These are phyloP conservation scores for Theileria luwenshuni DNA, from an alignment of 169 alveolate genomes.

Conservation along the genomic window DNA sequence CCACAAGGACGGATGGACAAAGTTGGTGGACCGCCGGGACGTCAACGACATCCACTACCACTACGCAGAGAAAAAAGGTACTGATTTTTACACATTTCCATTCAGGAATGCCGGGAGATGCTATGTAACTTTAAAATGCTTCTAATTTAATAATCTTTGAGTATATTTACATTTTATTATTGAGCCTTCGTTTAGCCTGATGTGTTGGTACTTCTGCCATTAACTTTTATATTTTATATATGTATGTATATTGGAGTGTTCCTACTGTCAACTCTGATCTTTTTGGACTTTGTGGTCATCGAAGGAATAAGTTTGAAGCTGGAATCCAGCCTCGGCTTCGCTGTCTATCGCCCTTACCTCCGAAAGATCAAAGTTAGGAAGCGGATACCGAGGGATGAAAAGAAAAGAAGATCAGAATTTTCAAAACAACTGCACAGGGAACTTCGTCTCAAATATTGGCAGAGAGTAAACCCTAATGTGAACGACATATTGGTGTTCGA, in stretches of 20 bases:
- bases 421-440: constrained; percentile 64
- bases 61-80: constrained; percentile 80
- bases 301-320: neutral
- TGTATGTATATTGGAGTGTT: constrained; percentile 17
- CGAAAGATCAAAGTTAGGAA: constrained; percentile 48
- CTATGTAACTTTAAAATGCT: neutral
- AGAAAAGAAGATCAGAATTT: constrained; percentile 55
- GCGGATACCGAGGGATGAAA: constrained; percentile 57
- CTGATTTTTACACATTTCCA: neutral
- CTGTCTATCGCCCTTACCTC: constrained; percentile 46
- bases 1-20: constrained; percentile 91
- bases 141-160: neutral
- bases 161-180: neutral
- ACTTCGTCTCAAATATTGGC: constrained; percentile 68
- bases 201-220: constrained; percentile 4
- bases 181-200: neutral
- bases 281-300: neutral
- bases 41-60: constrained; percentile 87
- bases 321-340: constrained; percentile 24
- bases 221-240: neutral
- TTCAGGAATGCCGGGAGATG: constrained; percentile 24
- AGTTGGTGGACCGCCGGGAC: constrained; percentile 89
- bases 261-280: constrained; percentile 22
- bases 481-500: constrained; percentile 46
- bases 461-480: constrained; percentile 42